A percentile compares a stretch with the other conserved stretches of the same genome.
phyloP scores from a whole-genome alignment of 345 rosid species.

The Excoecaria agallocha region DNA sequence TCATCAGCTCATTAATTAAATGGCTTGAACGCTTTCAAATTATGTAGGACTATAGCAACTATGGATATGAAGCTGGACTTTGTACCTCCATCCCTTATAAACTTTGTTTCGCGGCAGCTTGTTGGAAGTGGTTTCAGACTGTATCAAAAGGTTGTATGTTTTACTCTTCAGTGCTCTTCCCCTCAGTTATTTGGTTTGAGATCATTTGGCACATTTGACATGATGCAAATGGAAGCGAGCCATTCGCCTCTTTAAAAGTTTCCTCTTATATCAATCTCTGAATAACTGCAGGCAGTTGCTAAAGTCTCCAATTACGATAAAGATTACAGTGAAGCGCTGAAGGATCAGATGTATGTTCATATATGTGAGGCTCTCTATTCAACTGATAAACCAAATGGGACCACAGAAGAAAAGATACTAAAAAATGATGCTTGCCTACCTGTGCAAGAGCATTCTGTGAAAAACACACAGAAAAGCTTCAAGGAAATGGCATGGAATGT shows the following conservation, averaged over 20 bases:
- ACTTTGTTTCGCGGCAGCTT: conserved; percentile 88
- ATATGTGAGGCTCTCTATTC: conserved; percentile 55
- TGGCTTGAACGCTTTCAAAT: conserved; percentile 16
- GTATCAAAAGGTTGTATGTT: conserved; percentile 70
- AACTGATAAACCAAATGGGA: conserved; percentile 22
- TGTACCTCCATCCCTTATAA: conserved; percentile 82
- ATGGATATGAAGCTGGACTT: conserved; percentile 90
- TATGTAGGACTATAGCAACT: conserved; percentile 70
- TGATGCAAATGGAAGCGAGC: conserved; percentile 1
- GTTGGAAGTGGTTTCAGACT: conserved; percentile 84
- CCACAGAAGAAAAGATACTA: conserved; percentile 26
- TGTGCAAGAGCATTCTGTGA: conserved; percentile 17
- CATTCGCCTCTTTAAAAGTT: conserved; percentile 10
- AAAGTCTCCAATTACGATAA: conserved; percentile 54
- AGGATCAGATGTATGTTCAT: conserved; percentile 57
- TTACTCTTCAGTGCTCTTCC: conserved; percentile 12
- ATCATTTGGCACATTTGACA: not conserved
- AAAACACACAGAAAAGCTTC: conserved; percentile 5
- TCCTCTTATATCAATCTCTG: conserved; percentile 15
- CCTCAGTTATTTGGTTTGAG: conserved; percentile 5
- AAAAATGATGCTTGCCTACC: conserved; percentile 16
- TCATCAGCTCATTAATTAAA: not conserved
- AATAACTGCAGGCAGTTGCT: conserved; percentile 57
- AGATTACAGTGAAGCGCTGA: conserved; percentile 65
- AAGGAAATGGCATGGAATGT: conserved; percentile 17